Base-by-base conservation (phyloP, 306 rosid genomes). In the Vigna trinervia region DNA sequence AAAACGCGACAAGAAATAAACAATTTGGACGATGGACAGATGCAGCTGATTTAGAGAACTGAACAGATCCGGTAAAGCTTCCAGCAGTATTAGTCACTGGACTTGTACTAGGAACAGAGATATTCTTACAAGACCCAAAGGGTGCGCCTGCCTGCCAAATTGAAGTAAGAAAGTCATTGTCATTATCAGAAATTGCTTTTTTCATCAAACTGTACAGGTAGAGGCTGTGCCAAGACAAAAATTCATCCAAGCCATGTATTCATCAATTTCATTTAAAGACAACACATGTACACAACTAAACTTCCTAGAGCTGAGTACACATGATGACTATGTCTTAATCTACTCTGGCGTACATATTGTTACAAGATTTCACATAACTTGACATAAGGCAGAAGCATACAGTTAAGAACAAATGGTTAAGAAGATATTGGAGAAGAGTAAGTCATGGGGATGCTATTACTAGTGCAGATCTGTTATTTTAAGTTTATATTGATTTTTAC, bases 61-160 rank as follows among this genome's bases (percentile, higher is more conserved):
- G 99, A 84, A 95, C 97, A 69, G 97, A 88, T 56, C 97, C 99
- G 39, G 94, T 88, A 86, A 92, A 87, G 88, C 97, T 84, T 84
- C 96, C 99, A 11, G 85, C 77, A 50, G 81, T 82, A 78, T 71
- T 87, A 81, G 84, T 85, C 76, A 22, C 38, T 50, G 97, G 90
- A 77, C 83, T 88, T 66, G 87, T 69, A 74, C 77, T 75, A 6
- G 97, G 91, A 66, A 61, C 84, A 60, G 97, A 71, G 78, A 89
- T 73, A 79, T 89, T 95, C 89, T 95, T 95, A 89, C 99, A 92
- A 39, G 94, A 78, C 13, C 99, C 97, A 68, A 84, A 87, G 62
- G 97, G 87, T 51, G 79, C 91, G 72, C 96, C 97, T 30, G 80
- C 92, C 97, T 92, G 97, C 77, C 73, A 80, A 88, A 83, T 84